These are phyloP conservation scores for Termitomyces sp. DNA, from an alignment of 768 basidiomycete species.

Conservation along the genomic window DNA sequence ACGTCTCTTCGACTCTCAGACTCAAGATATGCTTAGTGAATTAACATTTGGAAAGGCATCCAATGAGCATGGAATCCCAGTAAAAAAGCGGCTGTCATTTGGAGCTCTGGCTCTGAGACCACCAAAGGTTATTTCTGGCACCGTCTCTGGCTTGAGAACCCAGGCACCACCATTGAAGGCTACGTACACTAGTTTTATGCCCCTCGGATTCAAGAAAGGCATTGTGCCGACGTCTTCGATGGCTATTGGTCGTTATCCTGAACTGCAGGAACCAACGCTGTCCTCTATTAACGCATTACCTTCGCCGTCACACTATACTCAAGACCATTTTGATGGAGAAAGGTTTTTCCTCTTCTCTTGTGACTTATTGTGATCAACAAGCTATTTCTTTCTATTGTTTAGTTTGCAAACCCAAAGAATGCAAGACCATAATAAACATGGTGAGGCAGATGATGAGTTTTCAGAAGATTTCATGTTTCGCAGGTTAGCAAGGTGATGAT, in stretches of 20 bases:
- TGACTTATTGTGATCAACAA: neutral
- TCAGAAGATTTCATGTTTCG: neutral
- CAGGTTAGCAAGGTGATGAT: neutral
- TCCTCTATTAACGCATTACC: neutral
- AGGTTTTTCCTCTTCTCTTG: neutral
- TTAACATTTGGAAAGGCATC: slow-evolving; percentile 11
- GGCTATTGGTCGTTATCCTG: neutral
- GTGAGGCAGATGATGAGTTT: neutral
- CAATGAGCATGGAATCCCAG: slow-evolving; percentile 34
- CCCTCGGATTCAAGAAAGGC: slow-evolving; percentile 40
- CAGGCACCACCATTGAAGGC: neutral
- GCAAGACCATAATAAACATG: neutral
- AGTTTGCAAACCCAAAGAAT: neutral
- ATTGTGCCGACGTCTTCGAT: slow-evolving; percentile 9
- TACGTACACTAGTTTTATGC: neutral
- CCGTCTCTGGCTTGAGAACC: slow-evolving; percentile 6
- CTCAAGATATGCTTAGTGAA: slow-evolving; percentile 10
- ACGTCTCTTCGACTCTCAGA: neutral
- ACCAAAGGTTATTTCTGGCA: neutral
- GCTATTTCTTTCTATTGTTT: neutral
- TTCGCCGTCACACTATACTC: neutral
- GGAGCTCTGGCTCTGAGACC: slow-evolving; percentile 29
- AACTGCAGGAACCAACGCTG: neutral
- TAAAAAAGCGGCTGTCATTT: slow-evolving; percentile 45
- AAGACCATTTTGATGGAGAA: neutral